Percentiles rank a stretch among this genome's conserved stretches.
These are phyloP conservation scores for Ophiorrhiza pumila DNA, from an alignment of 257 asterid species.

Conservation along the genomic window DNA sequence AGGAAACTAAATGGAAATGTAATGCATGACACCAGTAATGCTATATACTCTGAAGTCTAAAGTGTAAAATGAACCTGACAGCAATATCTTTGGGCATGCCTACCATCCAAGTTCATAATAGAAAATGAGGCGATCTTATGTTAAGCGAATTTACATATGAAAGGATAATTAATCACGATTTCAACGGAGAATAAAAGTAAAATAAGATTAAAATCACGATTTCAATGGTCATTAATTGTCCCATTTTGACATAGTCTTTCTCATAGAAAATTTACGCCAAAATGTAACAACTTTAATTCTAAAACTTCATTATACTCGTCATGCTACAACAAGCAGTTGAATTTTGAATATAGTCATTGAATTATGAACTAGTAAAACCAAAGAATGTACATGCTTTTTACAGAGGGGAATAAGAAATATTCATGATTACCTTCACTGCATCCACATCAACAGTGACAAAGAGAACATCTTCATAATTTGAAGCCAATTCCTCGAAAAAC, in stretches of 20 bases:
- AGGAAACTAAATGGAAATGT: no score
- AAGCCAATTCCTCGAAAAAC: constrained; percentile 33
- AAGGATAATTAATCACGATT: no score
- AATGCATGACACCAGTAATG: not conserved
- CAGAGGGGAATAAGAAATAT: not conserved
- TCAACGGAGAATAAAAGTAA: no score
- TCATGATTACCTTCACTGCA: constrained; percentile 31
- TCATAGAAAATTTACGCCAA: not conserved
- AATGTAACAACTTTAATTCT: not conserved
- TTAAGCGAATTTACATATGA: no score
- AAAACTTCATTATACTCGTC: not conserved
- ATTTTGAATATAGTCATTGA: not conserved
- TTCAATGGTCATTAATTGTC: no score
- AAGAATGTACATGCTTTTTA: not conserved
- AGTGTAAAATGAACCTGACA: no score
- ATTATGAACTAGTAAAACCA: not conserved
- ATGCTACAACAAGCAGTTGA: not conserved
- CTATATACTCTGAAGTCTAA: not conserved
- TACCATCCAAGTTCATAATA: not conserved
- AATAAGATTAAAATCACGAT: no score
- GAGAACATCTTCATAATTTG: constrained; percentile 16
- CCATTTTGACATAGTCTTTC: no score
- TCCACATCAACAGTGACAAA: constrained; percentile 41
- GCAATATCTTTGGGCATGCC: not conserved
- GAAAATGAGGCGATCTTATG: no score